phyloP scores from a whole-genome alignment of 805 yeast species.

The Kazachstania taianensis region DNA sequence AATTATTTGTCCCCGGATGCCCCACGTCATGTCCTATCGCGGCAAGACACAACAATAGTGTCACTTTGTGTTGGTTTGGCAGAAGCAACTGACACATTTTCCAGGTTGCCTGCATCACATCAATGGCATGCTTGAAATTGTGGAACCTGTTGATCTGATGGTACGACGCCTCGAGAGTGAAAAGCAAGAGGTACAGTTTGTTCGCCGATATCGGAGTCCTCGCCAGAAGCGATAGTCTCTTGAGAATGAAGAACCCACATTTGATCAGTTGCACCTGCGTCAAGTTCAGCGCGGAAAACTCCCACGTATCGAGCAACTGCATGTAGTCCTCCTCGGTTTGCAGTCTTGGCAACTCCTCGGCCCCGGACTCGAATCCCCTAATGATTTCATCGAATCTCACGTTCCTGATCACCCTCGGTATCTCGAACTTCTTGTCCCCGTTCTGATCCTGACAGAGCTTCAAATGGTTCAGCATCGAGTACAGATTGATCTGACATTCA shows the following conservation, averaged over 20 bases:
- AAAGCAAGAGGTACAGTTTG: conserved; percentile 47
- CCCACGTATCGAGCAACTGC: conserved; percentile 18
- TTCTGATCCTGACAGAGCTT: conserved; percentile 1
- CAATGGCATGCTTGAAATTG: conserved; percentile 91
- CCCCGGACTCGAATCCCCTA: neutral
- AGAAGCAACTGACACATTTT: conserved; percentile 33
- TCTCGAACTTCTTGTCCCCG: neutral
- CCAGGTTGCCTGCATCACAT: conserved; percentile 85
- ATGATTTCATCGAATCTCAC: conserved; percentile 13
- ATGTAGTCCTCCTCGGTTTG: neutral
- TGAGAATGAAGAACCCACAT: conserved; percentile 20
- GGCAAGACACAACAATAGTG: conserved; percentile 57
- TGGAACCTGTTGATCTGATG: conserved; percentile 84
- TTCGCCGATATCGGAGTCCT: conserved; percentile 29
- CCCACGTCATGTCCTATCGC: conserved; percentile 94
- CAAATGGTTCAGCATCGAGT: conserved; percentile 24
- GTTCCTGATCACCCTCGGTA: conserved; percentile 15
- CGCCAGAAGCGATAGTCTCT: conserved; percentile 13
- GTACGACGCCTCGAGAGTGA: conserved; percentile 67
- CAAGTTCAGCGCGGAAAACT: conserved; percentile 23
- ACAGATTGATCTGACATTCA: conserved; percentile 18
- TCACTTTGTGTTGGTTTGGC: conserved; percentile 32
- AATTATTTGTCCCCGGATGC: conserved; percentile 92
- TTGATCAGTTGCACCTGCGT: conserved; percentile 20
- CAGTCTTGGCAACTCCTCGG: neutral